Conservation (phyloP, 306 rosid genomes). For the Vigna reflexopilosa region DNA sequence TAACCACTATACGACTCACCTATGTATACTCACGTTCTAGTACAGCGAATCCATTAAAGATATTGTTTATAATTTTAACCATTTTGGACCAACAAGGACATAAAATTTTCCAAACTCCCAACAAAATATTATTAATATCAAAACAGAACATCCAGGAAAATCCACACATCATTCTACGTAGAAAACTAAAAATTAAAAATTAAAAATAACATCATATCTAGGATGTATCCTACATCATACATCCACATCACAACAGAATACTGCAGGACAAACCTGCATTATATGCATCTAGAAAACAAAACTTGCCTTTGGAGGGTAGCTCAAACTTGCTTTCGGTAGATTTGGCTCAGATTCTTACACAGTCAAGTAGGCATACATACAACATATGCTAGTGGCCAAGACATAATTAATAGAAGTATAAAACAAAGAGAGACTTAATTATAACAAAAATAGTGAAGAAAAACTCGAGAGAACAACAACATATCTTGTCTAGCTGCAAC, state of each 20-base stretch:
- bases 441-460: neutral
- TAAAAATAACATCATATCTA: neutral
- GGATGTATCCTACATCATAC: constrained; percentile 8
- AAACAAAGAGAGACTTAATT: neutral
- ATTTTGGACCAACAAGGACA: neutral
- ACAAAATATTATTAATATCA: neutral
- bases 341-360: neutral
- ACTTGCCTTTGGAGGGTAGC: constrained; percentile 7
- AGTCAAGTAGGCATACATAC: neutral
- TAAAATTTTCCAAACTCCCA: neutral
- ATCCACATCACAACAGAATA: constrained; percentile 39
- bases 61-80: neutral
- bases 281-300: constrained; percentile 22
- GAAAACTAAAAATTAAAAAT: neutral
- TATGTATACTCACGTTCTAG: too few species aligned
- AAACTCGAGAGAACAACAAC: constrained; percentile 1
- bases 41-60: neutral
- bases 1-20: too few species aligned
- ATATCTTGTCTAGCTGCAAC: neutral
- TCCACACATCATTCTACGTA: constrained; percentile 1
- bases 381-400: constrained; percentile 37
- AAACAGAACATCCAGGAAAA: constrained; percentile 17
- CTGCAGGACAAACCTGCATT: constrained; percentile 40
- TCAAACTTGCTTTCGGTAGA: constrained; percentile 20
- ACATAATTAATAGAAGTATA: constrained; percentile 1